phyloP scores from a whole-genome alignment of 352 stramenopile species.

The Phytopythium montanum region DNA sequence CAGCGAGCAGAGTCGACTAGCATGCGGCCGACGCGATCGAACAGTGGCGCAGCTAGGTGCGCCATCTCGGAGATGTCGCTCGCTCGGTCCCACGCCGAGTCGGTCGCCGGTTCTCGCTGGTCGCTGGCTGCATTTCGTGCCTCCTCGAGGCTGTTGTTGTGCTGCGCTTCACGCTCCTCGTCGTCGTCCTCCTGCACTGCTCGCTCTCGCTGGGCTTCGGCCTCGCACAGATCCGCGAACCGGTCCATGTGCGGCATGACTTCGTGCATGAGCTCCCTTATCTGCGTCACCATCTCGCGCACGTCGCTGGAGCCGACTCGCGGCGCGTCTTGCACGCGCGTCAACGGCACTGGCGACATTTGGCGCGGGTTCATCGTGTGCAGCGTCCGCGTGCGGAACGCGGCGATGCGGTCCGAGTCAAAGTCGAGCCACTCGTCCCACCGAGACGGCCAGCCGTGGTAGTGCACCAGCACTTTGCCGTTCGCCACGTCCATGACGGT shows the following conservation, averaged over 20 bases:
- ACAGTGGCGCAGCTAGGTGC: constrained; percentile 66
- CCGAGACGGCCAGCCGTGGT: constrained; percentile 95
- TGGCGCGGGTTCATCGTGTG: constrained; percentile 41
- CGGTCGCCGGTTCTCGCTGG: not conserved
- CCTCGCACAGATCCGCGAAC: constrained; percentile 58
- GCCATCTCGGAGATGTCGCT: constrained; percentile 59
- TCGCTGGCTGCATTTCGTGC: not conserved
- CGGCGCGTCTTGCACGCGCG: constrained; percentile 49
- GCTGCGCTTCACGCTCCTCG: not conserved
- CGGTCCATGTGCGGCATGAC: constrained; percentile 70
- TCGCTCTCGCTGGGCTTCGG: constrained; percentile 13
- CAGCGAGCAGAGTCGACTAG: constrained; percentile 61
- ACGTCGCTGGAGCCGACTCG: constrained; percentile 39
- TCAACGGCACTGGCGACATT: constrained; percentile 56
- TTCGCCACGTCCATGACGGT: constrained; percentile 90
- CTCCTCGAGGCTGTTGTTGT: not conserved
- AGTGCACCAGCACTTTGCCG: constrained; percentile 93
- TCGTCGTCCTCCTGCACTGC: constrained; percentile 5
- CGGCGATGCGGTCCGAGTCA: constrained; percentile 92
- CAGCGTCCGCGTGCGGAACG: constrained; percentile 93
- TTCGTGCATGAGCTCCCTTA: constrained; percentile 66
- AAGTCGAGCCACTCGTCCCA: constrained; percentile 98
- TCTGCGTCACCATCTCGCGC: constrained; percentile 39
- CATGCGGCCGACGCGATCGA: constrained; percentile 77
- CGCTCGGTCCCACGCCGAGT: constrained; percentile 3